Evolutionary conservation across 345 rosid genomes (phyloP), one percentile per base, ranked within the genome.

Genomic region (Passiflora organensis): DNA sequence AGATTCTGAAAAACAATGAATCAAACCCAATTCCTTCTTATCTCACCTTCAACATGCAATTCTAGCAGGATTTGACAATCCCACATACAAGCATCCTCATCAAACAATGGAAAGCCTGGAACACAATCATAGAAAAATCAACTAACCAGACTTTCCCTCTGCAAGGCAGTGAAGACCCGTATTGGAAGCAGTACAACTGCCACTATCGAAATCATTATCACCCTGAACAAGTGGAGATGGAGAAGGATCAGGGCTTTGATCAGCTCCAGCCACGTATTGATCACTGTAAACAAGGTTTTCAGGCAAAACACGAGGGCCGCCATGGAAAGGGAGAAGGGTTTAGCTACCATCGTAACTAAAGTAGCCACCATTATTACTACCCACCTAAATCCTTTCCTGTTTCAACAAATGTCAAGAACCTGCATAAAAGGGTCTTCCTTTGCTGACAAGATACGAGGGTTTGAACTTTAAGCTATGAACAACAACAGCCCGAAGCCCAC

Each of bases 141-240:
- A 79, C 87, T 21, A 62, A 87, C 97, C 97, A 74, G 69, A 43
- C 65, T 73, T 68, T 87, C 95, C 58, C 86, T 72, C 34, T 69
- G 80, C 51, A 87, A 53, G 13, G 82, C 84, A 38, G 78, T 80
- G 16, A 79, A 58, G 52, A 91, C 42, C 6, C 85, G 82, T 12
- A 64, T 9, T 2, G 95, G 96, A 59, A 82, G 79, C 38, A 84
- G 67, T 44, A 72, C 22, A 44, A 91, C 66, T 58, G 87, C 80
- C 55, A 72, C 38, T 4, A 61, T 45, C 58, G 81, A 83, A 34
- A 76, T 51, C 13, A 82, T 67, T 49, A 72, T 39, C 65, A 72
- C 78, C 74, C 81, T 60, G 2, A 83, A 53, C 65, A 83, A 19
- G 63, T 60, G 66, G 48, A 81, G 18, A 70, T 80, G 80, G 63